Conservation (phyloP, 179 eudicot genomes). For the Amaranthus tricolor region DNA sequence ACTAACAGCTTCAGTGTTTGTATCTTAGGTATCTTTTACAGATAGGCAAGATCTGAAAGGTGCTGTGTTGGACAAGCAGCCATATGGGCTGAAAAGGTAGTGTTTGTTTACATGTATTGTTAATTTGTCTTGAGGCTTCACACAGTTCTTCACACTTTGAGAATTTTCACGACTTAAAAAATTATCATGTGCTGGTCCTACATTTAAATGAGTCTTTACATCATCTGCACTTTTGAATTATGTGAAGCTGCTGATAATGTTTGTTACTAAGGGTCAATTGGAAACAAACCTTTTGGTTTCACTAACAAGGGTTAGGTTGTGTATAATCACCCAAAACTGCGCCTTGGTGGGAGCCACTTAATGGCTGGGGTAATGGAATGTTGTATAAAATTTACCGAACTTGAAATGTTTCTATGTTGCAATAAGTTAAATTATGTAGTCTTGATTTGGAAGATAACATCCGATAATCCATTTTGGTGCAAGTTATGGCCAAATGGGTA, state of each 20-base stretch:
- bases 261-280: too few species aligned
- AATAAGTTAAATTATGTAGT: not conserved
- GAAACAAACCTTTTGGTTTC: too few species aligned
- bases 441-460: not conserved
- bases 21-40: conserved; percentile 49
- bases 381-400: too few species aligned
- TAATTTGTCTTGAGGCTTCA: not conserved
- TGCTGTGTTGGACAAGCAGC: conserved; percentile 50
- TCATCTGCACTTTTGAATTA: too few species aligned
- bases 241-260: too few species aligned
- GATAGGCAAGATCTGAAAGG: conserved; percentile 56
- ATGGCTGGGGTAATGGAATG: too few species aligned
- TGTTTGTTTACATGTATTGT: not conserved
- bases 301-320: too few species aligned
- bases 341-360: too few species aligned
- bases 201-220: too few species aligned
- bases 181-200: not conserved
- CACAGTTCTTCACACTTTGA: not conserved
- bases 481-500: not conserved
- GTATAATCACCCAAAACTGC: too few species aligned
- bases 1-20: conserved; percentile 25
- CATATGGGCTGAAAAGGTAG: conserved; percentile 56
- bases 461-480: not conserved
- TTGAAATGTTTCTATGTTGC: not conserved
- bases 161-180: not conserved